Base-by-base conservation (phyloP, 306 rosid genomes). In the Crataegus laevigata region DNA sequence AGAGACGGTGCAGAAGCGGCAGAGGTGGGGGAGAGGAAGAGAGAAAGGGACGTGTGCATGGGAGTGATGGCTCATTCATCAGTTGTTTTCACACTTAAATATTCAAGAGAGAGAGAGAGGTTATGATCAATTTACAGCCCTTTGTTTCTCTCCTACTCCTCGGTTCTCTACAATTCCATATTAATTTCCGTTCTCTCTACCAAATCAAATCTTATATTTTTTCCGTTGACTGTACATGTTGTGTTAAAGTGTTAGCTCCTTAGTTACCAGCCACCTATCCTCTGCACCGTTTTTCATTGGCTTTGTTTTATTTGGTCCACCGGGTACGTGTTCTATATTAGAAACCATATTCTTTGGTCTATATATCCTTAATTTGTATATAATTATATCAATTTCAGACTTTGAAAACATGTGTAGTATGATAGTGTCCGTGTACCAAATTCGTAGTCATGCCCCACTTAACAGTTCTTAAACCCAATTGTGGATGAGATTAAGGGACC, bases 11-110 rank as follows among this genome's bases (percentile, higher is more conserved):
- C 85, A 84, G 84, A 82, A 73, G 84, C 80, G 86, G 85, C 84
- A 87, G 88, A 84, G 86, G 87, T 80, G 87, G 88, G 87, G 90
- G 87, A 65, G 78, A 81, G 71, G 82, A 71, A 83, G 85, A 77
- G 67, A 62, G 98, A 93, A 91, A 93, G 88, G 88, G 98, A 93
- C 96, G 80, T 89, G 88, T 93, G 98, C 97, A 91, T 91, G 97
- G 88, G 88, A 82, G 91, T 84, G 88, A 91, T 91, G 87, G 78
- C 74, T 84, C 91, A 87, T 82, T 88, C 96, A 93, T 57, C 73
- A 47, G 98, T 91, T 84, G 90, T 85, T 93, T 87, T 93, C 98
- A 84, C 80, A 84, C 66, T 91, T 89, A 87, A 61, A 61, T 25
- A 60, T 60, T 60, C 6, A 60, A 61, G 66, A 81, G 78, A 72